Conservation (phyloP, 179 eudicot genomes). For the Corrigiola litoralis region DNA sequence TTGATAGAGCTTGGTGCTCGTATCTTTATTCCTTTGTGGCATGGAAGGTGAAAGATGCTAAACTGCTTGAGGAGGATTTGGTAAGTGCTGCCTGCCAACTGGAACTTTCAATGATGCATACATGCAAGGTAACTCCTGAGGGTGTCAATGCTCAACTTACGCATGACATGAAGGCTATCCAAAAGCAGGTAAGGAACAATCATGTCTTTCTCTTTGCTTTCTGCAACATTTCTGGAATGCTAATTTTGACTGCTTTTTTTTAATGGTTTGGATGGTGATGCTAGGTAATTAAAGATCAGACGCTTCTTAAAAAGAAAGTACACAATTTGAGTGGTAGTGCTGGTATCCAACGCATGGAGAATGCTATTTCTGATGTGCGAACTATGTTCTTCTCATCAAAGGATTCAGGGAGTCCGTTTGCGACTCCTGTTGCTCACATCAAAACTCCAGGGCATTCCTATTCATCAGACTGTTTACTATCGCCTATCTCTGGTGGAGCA, state of each 20-base stretch:
- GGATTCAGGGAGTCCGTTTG: conserved; percentile 52
- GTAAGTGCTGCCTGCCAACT: conserved; percentile 94
- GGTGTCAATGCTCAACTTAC: conserved; percentile 60
- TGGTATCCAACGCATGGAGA: conserved; percentile 81
- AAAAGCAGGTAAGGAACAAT: conserved; percentile 60
- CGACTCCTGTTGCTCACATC: conserved; percentile 51
- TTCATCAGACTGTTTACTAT: conserved; percentile 36
- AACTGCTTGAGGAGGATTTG: conserved; percentile 81
- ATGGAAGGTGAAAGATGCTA: conserved; percentile 95
- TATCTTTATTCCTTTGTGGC: conserved; percentile 77
- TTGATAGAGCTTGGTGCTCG: conserved; percentile 95
- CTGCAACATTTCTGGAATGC: neutral
- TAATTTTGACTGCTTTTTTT: neutral
- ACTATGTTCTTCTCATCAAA: conserved; percentile 53
- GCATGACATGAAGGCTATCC: conserved; percentile 90
- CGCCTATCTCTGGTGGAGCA: conserved; percentile 28
- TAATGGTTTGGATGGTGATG: conserved; percentile 12
- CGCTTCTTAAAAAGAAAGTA: conserved; percentile 77
- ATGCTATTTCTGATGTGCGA: conserved; percentile 68
- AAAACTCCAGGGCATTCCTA: conserved; percentile 40
- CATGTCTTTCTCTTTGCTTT: neutral
- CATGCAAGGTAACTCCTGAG: conserved; percentile 75
- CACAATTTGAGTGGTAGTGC: conserved; percentile 73
- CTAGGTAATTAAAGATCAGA: conserved; percentile 82
- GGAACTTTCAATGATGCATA: conserved; percentile 95